These are phyloP conservation scores for Fusarium algeriense DNA, from an alignment of 2,329 filamentous ascomycete species.

Conservation along the genomic window DNA sequence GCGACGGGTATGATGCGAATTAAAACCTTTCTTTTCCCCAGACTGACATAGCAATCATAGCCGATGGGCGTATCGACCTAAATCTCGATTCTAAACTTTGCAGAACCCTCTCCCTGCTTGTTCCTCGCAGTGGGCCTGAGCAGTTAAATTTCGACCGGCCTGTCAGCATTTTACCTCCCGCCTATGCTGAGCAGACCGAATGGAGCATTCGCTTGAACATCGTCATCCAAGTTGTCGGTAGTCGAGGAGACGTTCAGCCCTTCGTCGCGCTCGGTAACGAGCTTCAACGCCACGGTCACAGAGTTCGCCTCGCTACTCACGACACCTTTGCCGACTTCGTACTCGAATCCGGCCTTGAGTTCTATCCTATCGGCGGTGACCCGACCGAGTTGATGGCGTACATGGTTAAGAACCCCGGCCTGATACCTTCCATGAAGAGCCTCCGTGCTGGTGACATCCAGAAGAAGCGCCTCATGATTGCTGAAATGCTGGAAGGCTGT, in stretches of 20 bases:
- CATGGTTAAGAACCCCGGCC: constrained; percentile 50
- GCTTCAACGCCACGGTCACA: constrained; percentile 76
- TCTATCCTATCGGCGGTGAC: constrained; percentile 67
- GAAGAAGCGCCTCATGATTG: constrained; percentile 47
- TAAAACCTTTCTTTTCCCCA: too few relatives aligned
- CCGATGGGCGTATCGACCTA: too few relatives aligned
- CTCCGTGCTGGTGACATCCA: constrained; percentile 48
- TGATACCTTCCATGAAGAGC: constrained; percentile 47
- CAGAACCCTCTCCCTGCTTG: too few relatives aligned
- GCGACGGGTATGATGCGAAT: too few relatives aligned
- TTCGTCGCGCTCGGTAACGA: constrained; percentile 78
- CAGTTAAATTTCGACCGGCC: too few relatives aligned
- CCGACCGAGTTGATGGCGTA: constrained; percentile 50
- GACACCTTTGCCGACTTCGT: constrained; percentile 64
- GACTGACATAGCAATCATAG: too few relatives aligned
- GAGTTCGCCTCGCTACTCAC: constrained; percentile 79
- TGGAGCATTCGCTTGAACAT: constrained; percentile 75
- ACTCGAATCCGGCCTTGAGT: constrained; percentile 60
- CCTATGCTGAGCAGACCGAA: too few relatives aligned
- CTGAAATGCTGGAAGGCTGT: constrained; percentile 48
- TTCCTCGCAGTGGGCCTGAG: too few relatives aligned
- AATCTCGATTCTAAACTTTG: too few relatives aligned
- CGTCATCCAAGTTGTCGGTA: constrained; percentile 85
- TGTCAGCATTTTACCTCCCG: too few relatives aligned
- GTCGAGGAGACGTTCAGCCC: constrained; percentile 82